Evolutionary conservation across 768 basidiomycete species (phyloP), one percentile per base, ranked within the genome.

Genomic region (Xanthoconium purpureum): DNA sequence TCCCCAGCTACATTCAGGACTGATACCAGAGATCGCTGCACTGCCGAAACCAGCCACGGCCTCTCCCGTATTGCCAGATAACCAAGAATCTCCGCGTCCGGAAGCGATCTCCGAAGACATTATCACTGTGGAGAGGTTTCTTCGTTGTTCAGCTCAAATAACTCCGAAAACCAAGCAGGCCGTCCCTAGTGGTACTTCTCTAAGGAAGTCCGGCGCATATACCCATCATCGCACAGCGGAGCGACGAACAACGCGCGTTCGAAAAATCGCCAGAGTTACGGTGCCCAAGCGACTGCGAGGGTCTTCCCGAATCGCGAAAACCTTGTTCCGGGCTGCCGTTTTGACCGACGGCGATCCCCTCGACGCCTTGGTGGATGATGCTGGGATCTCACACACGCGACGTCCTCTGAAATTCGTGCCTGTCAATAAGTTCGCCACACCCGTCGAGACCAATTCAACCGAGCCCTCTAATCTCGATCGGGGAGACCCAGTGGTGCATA

Each of bases 391-490:
- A 17, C 48, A 3, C 52, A 37, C 61, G 8, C 65, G 65, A 0
- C 67, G 62, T 13, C 70, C 70, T 28, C 56, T 71, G 50, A 56
- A 61, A 20, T 71, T 71, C 29, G 71, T 71, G 8, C 55, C 67
- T 45, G 54, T 66, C 47, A 52, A 64, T 45, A 69, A 69, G 47
- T 66, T 66, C 28, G 8, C 57, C 8, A 18, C 38, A 30, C 47
- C 49, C 32, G 28, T 20, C 32, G 9, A 36, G 44, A n/a, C 32
- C 11, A 33, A 29, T 15, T 13, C 45, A 11, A 20, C 35, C 40
- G 32, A 49, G 38, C 28, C 54, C n/a, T 52, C 52, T n/a, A 18
- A 36, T 14, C 12, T 32, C 11, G 62, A 36, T 28, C 45, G 33
- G 35, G 49, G 44, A 33, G 35, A 32, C 11, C 30, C 14, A 18